Conservation (phyloP, 2,329 filamentous ascomycete genomes). For the Epichloe glyceriae region DNA sequence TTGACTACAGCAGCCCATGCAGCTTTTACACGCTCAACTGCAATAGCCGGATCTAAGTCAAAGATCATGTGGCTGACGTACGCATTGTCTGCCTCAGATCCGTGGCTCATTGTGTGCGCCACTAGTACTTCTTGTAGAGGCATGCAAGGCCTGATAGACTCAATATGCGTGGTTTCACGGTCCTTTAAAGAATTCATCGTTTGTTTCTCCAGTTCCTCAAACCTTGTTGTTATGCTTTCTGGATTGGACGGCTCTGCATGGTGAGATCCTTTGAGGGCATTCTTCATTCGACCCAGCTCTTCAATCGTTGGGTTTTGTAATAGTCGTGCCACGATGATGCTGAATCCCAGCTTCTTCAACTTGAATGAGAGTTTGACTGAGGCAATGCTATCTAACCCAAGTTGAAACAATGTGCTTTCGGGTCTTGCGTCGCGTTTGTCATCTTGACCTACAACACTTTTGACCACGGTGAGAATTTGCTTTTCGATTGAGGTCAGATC, state of each 20-base stretch:
- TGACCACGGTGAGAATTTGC: background rate
- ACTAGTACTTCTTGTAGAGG: slow-evolving; percentile 13
- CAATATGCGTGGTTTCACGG: background rate
- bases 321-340: slow-evolving; percentile 19
- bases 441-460: background rate
- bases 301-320: slow-evolving; percentile 21
- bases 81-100: slow-evolving; percentile 13
- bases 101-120: slow-evolving; percentile 19
- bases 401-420: slow-evolving; percentile 16
- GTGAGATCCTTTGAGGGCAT: background rate
- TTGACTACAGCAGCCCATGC: slow-evolving; percentile 14
- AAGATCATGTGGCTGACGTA: slow-evolving; percentile 23
- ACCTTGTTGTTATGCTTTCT: background rate
- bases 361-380: slow-evolving; percentile 22
- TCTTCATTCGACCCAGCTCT: slow-evolving; percentile 14
- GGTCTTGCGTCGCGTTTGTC: background rate
- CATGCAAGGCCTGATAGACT: slow-evolving; percentile 8
- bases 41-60: slow-evolving; percentile 11
- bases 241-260: background rate
- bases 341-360: slow-evolving; percentile 20
- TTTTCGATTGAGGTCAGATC: background rate
- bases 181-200: background rate
- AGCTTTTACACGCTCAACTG: slow-evolving; percentile 9
- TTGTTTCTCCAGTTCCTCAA: background rate
- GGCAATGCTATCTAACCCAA: slow-evolving; percentile 25